Percentiles rank a stretch among this genome's conserved stretches.
Evolutionary conservation across 2,329 filamentous ascomycete species (phyloP).

Genomic region (Hirsutella thompsonii): DNA sequence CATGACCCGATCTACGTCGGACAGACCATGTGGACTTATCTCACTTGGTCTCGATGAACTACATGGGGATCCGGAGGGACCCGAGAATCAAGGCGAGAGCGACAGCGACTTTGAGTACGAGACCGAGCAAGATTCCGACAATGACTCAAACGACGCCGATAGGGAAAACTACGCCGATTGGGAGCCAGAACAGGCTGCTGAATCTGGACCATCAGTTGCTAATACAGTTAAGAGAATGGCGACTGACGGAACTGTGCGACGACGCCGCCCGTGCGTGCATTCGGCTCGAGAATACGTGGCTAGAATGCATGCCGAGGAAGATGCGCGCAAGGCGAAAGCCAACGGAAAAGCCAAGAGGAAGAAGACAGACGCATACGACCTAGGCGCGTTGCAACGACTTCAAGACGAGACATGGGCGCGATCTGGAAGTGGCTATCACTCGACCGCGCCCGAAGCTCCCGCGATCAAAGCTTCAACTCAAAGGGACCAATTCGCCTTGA

Average conservation of each 20-base stretch:
- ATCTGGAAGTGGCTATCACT: not conserved
- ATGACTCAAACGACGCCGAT: not conserved
- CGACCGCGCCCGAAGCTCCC: not conserved
- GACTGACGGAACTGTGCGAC: too few species aligned
- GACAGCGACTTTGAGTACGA: not conserved
- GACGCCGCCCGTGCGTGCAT: too few species aligned
- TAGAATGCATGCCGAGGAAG: too few species aligned
- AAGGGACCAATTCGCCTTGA: constrained; percentile 1
- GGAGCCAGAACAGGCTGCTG: not conserved
- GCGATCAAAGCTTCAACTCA: constrained; percentile 1
- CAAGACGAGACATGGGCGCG: not conserved
- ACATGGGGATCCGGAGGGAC: too few species aligned
- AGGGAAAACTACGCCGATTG: not conserved
- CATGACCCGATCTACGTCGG: too few species aligned
- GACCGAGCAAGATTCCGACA: not conserved
- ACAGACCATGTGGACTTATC: too few species aligned
- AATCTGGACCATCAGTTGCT: too few species aligned
- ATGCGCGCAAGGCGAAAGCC: too few species aligned
- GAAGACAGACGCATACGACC: not conserved
- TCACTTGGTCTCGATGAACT: too few species aligned
- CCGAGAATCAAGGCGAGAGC: not conserved
- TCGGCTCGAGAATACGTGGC: too few species aligned
- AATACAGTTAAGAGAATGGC: too few species aligned
- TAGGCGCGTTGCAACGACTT: not conserved
- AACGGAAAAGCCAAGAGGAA: too few species aligned